These are phyloP conservation scores for Yamadazyma laniorum DNA, from an alignment of 805 yeast genomes.

Conservation along the genomic window DNA sequence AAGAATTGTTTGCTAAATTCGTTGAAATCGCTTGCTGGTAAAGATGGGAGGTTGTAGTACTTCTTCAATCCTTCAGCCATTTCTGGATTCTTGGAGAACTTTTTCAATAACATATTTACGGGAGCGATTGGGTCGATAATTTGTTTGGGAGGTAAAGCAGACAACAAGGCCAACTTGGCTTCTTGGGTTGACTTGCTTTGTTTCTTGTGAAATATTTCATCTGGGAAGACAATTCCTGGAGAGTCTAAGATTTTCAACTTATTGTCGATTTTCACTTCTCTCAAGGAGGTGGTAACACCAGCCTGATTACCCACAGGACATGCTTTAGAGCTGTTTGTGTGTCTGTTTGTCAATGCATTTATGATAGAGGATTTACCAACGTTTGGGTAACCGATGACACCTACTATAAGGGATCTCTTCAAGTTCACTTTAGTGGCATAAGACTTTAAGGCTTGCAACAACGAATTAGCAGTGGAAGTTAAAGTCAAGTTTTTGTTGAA, in stretches of 20 bases:
- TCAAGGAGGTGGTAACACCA: constrained; percentile 88
- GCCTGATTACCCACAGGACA: constrained; percentile 98
- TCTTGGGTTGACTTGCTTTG: constrained; percentile 62
- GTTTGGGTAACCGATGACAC: constrained; percentile 96
- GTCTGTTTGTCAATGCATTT: constrained; percentile 81
- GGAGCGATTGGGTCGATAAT: constrained; percentile 84
- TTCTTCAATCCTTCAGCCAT: constrained; percentile 75
- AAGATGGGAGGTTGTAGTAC: constrained; percentile 76
- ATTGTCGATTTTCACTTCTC: constrained; percentile 90
- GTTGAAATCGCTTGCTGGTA: constrained; percentile 68
- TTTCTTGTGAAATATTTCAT: constrained; percentile 42
- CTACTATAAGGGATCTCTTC: constrained; percentile 87
- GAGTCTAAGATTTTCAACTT: constrained; percentile 88
- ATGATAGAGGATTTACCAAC: constrained; percentile 96
- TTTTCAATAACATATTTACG: constrained; percentile 69
- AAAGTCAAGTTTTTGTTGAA: constrained; percentile 75
- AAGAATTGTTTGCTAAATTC: constrained; percentile 82
- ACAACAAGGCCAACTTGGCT: constrained; percentile 84
- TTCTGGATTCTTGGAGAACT: constrained; percentile 67
- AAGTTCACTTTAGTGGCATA: constrained; percentile 81
- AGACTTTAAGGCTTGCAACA: constrained; percentile 78
- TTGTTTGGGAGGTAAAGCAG: constrained; percentile 86
- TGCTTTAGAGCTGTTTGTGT: constrained; percentile 60
- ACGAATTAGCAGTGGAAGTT: constrained; percentile 65
- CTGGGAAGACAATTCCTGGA: constrained; percentile 97